Evolutionary conservation across 164 flowering plant genomes (phyloP).

Genomic region (Santalum album): DNA sequence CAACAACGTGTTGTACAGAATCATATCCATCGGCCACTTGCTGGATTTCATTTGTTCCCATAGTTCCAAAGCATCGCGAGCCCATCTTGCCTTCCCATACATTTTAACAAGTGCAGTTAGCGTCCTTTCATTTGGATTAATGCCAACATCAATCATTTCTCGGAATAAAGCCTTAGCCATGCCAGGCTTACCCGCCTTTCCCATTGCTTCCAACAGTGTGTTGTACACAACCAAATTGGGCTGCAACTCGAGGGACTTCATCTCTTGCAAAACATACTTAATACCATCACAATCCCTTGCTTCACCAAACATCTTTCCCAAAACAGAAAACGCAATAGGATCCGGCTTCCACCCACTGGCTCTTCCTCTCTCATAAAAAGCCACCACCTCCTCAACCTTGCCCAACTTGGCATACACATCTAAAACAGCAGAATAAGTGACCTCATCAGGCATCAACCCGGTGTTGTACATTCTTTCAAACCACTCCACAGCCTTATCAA

Average conservation of each 20-base stretch:
- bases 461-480: slow-evolving; percentile 89
- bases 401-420: slow-evolving; percentile 86
- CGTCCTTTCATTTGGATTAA: slow-evolving; percentile 69
- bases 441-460: slow-evolving; percentile 93
- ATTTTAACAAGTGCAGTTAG: slow-evolving; percentile 74
- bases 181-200: slow-evolving; percentile 90
- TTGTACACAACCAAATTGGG: slow-evolving; percentile 90
- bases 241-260: slow-evolving; percentile 57
- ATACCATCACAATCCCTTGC: slow-evolving; percentile 89
- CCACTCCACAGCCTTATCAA: slow-evolving; percentile 87
- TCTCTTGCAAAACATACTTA: slow-evolving; percentile 69
- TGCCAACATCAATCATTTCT: slow-evolving; percentile 63
- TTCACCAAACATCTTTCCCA: slow-evolving; percentile 88
- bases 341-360: slow-evolving; percentile 93
- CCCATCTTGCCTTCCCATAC: slow-evolving; percentile 92
- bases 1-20: slow-evolving; percentile 72
- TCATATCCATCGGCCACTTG: slow-evolving; percentile 80
- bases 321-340: slow-evolving; percentile 53
- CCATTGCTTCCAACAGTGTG: slow-evolving; percentile 79
- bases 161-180: slow-evolving; percentile 68
- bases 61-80: slow-evolving; percentile 62
- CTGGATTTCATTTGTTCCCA: slow-evolving; percentile 75
- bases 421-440: slow-evolving; percentile 78
- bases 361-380: slow-evolving; percentile 81
- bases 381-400: slow-evolving; percentile 79